phyloP scores from a whole-genome alignment of 345 rosid genomes.

The Theobroma cacao region DNA sequence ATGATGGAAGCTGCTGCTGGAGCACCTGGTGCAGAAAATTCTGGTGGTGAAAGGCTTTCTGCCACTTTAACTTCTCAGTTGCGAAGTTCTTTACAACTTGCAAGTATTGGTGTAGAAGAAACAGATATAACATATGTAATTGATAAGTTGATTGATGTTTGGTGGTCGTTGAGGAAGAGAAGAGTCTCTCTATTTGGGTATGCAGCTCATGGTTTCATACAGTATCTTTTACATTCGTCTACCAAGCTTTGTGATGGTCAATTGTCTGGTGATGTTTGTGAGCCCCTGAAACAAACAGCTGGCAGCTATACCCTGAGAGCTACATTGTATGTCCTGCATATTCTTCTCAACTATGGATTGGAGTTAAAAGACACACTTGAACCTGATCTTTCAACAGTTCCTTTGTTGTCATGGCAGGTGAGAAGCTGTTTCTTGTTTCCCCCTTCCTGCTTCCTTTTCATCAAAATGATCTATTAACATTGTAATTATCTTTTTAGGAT shows the following conservation, averaged over 20 bases:
- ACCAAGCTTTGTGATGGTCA: conserved; percentile 39
- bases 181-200: conserved; percentile 79
- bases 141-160: conserved; percentile 62
- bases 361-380: conserved; percentile 80
- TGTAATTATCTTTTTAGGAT: conserved; percentile 48
- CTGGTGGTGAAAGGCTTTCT: conserved; percentile 54
- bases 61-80: conserved; percentile 60
- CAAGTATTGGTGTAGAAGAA: conserved; percentile 43
- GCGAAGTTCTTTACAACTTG: conserved; percentile 33
- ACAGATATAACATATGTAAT: conserved; percentile 37
- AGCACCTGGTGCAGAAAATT: conserved; percentile 59
- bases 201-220: conserved; percentile 79
- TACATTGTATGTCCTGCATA: conserved; percentile 71
- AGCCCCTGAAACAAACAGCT: conserved; percentile 55
- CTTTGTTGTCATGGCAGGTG: conserved; percentile 95
- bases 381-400: conserved; percentile 69
- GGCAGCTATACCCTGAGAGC: conserved; percentile 70
- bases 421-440: conserved; percentile 15
- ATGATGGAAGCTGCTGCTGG: conserved; percentile 73
- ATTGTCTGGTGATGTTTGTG: conserved; percentile 47
- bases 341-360: conserved; percentile 79
- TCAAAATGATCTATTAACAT: neutral
- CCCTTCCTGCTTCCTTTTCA: conserved; percentile 17
- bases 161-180: conserved; percentile 85
- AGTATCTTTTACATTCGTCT: conserved; percentile 69